Base-by-base conservation (phyloP, 257 asterid genomes). In the Phtheirospermum japonicum region DNA sequence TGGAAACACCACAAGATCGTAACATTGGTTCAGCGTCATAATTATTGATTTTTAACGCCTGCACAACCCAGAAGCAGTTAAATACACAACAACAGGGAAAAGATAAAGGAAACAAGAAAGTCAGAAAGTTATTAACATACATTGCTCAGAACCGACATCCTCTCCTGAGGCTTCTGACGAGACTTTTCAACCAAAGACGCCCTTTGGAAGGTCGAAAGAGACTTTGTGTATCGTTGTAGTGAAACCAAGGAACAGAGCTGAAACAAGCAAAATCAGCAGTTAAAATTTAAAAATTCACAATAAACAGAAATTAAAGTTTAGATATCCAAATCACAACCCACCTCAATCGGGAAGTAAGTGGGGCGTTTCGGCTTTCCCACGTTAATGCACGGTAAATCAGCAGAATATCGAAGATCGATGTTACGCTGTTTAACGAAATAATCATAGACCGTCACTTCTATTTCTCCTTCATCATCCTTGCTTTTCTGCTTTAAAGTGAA, bases 281-380 rank as follows among this genome's bases (percentile, higher is more conserved):
- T 5, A 59, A 34, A 42, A 30, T 49, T 18, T 3, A n/a, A 7
- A 18, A 37, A 57, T 52, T 64, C n/a, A 16, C 42, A n/a, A 7
- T 30, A 59, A 42, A 33, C 31, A 50, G 59, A 51, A 42, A 64
- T 12, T 4, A 6, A 62, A 42, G 4, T 16, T 4, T 6, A 64
- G 40, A 45, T 13, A 45, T 13, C 39, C 36, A 60, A 0, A 42
- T 11, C 4, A 4, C 17, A 62, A 7, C 30, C 68, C 67, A 91
- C 98, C 94, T 91, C 98, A 45, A 91, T 26, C 1, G 98, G 98
- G 67, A 86, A 73, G 79, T 81, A 91, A 5, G 94, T 88, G 0
- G 98, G 95, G 6, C 94, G 80, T 63, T 86, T 91, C 0, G 98
- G 95, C 63, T 86, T 91, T 20, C 98, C 98, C 48, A 91, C 97